These are phyloP conservation scores for Dryadomyces quercivorus DNA, from an alignment of 2,329 filamentous ascomycete genomes.

Conservation along the genomic window DNA sequence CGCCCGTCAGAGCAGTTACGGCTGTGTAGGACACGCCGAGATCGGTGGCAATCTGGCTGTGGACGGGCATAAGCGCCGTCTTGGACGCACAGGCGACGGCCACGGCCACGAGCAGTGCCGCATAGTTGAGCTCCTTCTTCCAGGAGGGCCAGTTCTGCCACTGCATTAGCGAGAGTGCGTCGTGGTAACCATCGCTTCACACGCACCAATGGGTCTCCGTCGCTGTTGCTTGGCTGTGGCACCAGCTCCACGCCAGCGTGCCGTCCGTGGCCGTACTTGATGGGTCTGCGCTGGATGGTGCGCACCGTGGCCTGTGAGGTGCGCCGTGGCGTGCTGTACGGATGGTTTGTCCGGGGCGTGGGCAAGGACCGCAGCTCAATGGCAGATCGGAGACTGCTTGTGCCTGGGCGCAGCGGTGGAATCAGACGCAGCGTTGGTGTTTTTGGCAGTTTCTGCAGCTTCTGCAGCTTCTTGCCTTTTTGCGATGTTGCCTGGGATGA, in stretches of 20 bases:
- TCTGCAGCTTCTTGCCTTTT: neutral
- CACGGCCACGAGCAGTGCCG: constrained; percentile 32
- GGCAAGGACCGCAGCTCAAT: neutral
- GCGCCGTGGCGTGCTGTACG: neutral
- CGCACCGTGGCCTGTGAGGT: neutral
- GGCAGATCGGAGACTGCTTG: neutral
- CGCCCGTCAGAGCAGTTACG: constrained; percentile 36
- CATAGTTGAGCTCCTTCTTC: constrained; percentile 39
- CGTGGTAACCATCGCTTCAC: constrained; percentile 39
- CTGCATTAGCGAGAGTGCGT: constrained; percentile 28
- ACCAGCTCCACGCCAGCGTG: constrained; percentile 31
- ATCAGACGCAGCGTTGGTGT: neutral
- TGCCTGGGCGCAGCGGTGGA: neutral
- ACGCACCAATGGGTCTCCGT: constrained; percentile 41
- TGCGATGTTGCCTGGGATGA: neutral
- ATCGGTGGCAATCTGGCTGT: constrained; percentile 28
- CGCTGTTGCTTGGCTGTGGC: constrained; percentile 43
- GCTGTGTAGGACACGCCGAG: constrained; percentile 34
- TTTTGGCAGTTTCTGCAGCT: neutral
- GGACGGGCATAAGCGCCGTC: constrained; percentile 38
- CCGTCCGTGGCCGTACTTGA: constrained; percentile 10
- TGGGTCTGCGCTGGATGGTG: neutral
- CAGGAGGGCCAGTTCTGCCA: constrained; percentile 37
- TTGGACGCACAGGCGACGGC: constrained; percentile 39
- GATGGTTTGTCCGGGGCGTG: neutral